These are phyloP conservation scores for Phaeophleospora eucalypticola DNA, from an alignment of 2,329 filamentous ascomycete species.

Conservation along the genomic window DNA sequence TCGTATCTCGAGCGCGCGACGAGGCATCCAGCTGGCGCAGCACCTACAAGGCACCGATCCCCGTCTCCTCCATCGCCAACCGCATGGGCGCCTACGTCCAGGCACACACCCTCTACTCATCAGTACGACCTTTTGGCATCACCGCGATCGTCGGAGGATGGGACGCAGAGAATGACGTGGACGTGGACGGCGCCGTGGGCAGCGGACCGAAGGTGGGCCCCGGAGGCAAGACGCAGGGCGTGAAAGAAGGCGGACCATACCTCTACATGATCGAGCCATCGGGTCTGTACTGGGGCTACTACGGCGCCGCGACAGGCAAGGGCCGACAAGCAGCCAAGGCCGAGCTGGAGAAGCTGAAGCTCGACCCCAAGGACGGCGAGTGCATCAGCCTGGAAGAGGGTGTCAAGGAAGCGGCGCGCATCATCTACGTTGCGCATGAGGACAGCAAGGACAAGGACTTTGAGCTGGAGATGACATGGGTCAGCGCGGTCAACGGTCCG, in stretches of 20 bases:
- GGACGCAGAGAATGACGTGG: slow-evolving; percentile 80
- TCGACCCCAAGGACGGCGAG: slow-evolving; percentile 57
- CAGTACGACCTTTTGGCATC: slow-evolving; percentile 93
- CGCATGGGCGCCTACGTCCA: slow-evolving; percentile 96
- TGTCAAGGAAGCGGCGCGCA: slow-evolving; percentile 92
- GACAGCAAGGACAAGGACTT: slow-evolving; percentile 99
- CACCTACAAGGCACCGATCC: slow-evolving; percentile 92
- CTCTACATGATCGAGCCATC: slow-evolving; percentile 99
- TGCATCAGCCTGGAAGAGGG: slow-evolving; percentile 77
- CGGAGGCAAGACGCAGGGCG: slow-evolving; percentile 73
- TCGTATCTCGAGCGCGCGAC: slow-evolving; percentile 88
- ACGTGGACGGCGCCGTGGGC: slow-evolving; percentile 88
- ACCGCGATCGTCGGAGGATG: slow-evolving; percentile 91
- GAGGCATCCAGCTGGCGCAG: slow-evolving; percentile 88
- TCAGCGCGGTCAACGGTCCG: slow-evolving; percentile 76
- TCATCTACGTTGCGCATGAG: slow-evolving; percentile 96
- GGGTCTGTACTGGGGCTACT: slow-evolving; percentile 97
- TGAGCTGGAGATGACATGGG: slow-evolving; percentile 98
- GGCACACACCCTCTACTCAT: slow-evolving; percentile 95
- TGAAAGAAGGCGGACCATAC: slow-evolving; percentile 80
- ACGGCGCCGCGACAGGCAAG: slow-evolving; percentile 95
- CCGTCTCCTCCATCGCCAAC: slow-evolving; percentile 79
- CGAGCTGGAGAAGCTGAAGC: slow-evolving; percentile 95
- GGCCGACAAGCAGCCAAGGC: slow-evolving; percentile 95
- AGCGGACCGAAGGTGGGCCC: slow-evolving; percentile 71